Conservation (phyloP, 2,329 filamentous ascomycete species). For the Ophiostoma piceae region DNA sequence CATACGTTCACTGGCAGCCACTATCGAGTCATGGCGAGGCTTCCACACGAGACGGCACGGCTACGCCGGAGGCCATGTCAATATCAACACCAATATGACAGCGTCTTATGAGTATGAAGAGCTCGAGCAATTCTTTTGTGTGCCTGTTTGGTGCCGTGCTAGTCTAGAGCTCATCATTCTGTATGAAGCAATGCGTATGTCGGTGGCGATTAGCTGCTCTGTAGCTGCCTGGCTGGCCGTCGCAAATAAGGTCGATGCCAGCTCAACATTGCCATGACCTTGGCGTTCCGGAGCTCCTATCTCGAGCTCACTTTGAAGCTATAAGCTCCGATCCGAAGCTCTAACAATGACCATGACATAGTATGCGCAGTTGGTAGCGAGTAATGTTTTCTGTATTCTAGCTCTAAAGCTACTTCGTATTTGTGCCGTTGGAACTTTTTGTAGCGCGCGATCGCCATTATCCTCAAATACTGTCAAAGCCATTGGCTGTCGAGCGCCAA, state of each 20-base stretch:
- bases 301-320: not conserved
- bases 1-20: too few species aligned
- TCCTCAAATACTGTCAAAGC: not conserved
- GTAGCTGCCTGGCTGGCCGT: too few species aligned
- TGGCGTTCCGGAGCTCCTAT: not conserved
- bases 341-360: not conserved
- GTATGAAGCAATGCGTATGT: not conserved
- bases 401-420: not conserved
- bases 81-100: not conserved
- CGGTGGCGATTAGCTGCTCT: too few species aligned
- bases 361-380: not conserved
- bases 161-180: not conserved
- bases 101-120: not conserved
- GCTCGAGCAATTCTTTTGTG: not conserved
- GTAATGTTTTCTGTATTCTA: not conserved
- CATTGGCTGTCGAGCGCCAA: slow-evolving; percentile 18
- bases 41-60: slow-evolving; percentile 10
- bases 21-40: slow-evolving; percentile 9
- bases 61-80: not conserved
- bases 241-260: not conserved
- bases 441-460: not conserved
- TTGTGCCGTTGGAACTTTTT: not conserved
- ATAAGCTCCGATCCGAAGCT: too few species aligned
- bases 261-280: not conserved
- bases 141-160: not conserved